Conservation (phyloP, 306 rosid genomes). For the Pueraria montana region DNA sequence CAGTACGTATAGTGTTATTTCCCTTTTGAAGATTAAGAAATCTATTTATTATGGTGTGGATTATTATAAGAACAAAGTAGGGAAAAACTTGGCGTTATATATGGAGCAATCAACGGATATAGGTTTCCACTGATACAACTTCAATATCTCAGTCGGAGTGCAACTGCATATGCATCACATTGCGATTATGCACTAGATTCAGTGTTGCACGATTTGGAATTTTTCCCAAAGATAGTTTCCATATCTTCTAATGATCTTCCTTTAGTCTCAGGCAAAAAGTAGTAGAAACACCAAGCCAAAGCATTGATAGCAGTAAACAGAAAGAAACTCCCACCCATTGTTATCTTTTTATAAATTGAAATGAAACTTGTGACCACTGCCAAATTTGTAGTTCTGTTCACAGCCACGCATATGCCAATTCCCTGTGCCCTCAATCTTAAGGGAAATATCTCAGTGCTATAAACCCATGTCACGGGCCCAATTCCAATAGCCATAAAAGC, state of each 20-base stretch:
- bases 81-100: too few species aligned
- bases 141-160: too few species aligned
- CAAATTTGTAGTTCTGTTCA: conserved; percentile 65
- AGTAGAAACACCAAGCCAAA: conserved; percentile 66
- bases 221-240: conserved; percentile 54
- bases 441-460: conserved; percentile 78
- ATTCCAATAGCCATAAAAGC: conserved; percentile 67
- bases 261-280: conserved; percentile 79
- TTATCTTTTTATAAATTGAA: conserved; percentile 62
- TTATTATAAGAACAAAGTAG: too few species aligned
- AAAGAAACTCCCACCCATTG: conserved; percentile 75
- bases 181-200: too few species aligned
- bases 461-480: conserved; percentile 82
- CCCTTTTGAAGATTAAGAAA: too few species aligned
- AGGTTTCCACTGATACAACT: too few species aligned
- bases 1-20: too few species aligned
- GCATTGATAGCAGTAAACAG: conserved; percentile 58
- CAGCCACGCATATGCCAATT: conserved; percentile 61
- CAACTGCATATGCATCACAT: too few species aligned
- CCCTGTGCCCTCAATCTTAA: conserved; percentile 78
- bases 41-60: too few species aligned
- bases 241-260: conserved; percentile 80
- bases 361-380: conserved; percentile 60
- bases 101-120: too few species aligned
- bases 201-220: not conserved